These are phyloP conservation scores for Acacia acuminata DNA, from an alignment of 306 rosid genomes.

Conservation along the genomic window DNA sequence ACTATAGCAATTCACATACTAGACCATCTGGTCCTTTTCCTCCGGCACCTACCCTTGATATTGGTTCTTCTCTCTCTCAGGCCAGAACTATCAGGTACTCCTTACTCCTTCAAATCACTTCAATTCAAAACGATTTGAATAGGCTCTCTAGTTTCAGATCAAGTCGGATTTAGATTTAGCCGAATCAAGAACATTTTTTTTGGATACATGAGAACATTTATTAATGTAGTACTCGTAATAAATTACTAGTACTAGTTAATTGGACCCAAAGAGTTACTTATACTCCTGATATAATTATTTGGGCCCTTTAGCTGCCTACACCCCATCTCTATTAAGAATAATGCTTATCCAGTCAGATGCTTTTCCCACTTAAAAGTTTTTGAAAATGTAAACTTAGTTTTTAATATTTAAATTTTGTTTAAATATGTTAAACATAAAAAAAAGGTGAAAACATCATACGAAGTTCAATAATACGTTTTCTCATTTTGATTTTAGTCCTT, in stretches of 20 bases:
- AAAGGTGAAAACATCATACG: too few relatives aligned
- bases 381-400: too few relatives aligned
- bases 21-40: slow-evolving; percentile 84
- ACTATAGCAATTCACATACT: slow-evolving; percentile 74
- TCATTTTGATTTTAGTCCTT: too few relatives aligned
- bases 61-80: slow-evolving; percentile 71
- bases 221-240: background rate
- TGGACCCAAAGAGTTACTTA: background rate
- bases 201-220: too few relatives aligned
- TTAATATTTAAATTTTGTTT: too few relatives aligned
- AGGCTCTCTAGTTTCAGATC: background rate
- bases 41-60: slow-evolving; percentile 65
- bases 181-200: background rate
- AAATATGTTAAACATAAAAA: too few relatives aligned
- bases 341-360: too few relatives aligned
- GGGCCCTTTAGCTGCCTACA: background rate
- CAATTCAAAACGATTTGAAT: background rate
- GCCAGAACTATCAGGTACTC: slow-evolving; percentile 81
- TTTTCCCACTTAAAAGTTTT: too few relatives aligned
- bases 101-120: background rate
- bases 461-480: too few relatives aligned
- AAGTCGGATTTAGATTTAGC: background rate
- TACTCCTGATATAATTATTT: too few relatives aligned
- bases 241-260: background rate
- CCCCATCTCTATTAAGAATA: too few relatives aligned